A percentile compares a stretch with the other conserved stretches of the same genome.
phyloP scores from a whole-genome alignment of 2,329 filamentous ascomycete genomes.

The Polytolypa hystricis region DNA sequence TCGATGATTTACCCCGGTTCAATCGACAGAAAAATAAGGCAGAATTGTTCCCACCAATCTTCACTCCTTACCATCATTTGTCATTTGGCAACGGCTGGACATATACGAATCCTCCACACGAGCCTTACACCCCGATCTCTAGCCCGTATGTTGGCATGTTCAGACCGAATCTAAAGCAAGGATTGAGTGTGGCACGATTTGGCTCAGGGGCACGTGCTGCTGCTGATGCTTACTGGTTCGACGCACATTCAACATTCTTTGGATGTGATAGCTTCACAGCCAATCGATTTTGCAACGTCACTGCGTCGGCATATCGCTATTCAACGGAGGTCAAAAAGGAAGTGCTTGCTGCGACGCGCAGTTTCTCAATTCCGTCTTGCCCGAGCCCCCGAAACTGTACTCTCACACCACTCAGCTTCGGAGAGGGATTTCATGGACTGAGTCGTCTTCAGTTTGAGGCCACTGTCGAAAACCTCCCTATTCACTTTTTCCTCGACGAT shows the following conservation, averaged over 20 bases:
- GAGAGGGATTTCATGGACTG: constrained; percentile 29
- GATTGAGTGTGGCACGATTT: constrained; percentile 24
- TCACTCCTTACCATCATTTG: constrained; percentile 41
- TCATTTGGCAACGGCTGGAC: constrained; percentile 41
- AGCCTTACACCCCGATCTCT: constrained; percentile 36
- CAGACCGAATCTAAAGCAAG: constrained; percentile 24
- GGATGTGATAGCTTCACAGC: constrained; percentile 36
- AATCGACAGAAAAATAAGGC: constrained; percentile 17
- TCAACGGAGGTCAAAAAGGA: constrained; percentile 24
- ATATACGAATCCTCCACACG: constrained; percentile 35
- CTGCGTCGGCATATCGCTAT: constrained; percentile 37
- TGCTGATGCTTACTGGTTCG: constrained; percentile 40
- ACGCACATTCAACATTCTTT: constrained; percentile 36
- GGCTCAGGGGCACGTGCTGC: constrained; percentile 34
- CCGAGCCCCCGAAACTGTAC: constrained; percentile 29
- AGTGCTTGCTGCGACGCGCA: constrained; percentile 24
- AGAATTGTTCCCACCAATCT: constrained; percentile 29
- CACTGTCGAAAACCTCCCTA: constrained; percentile 27
- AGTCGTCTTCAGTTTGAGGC: constrained; percentile 41
- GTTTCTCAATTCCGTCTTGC: constrained; percentile 34
- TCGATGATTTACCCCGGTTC: constrained; percentile 19
- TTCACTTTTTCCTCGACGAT: constrained; percentile 39
- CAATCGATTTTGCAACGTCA: constrained; percentile 29
- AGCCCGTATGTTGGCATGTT: constrained; percentile 39
- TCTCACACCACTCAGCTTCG: constrained; percentile 34